Percentiles rank a stretch among this genome's conserved stretches.
Conservation (phyloP, 2,329 filamentous ascomycete species). For the Diaporthe sp. region DNA sequence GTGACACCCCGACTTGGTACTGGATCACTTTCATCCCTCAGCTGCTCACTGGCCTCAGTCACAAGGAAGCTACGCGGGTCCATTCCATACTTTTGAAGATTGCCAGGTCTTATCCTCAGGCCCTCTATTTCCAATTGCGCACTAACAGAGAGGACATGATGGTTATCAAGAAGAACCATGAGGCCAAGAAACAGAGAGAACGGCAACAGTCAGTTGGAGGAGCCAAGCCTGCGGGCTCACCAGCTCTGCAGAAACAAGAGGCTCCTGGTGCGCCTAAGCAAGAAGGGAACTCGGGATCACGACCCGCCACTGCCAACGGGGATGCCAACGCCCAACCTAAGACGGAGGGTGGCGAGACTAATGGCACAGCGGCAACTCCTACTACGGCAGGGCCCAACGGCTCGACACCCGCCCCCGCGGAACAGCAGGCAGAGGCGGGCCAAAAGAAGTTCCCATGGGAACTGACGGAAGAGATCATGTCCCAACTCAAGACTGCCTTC, state of each 20-base stretch:
- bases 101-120: constrained; percentile 94
- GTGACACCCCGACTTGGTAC: constrained; percentile 98
- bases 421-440: constrained; percentile 47
- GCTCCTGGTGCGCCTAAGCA: constrained; percentile 49
- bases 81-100: constrained; percentile 91
- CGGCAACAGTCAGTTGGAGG: constrained; percentile 60
- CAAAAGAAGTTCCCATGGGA: constrained; percentile 92
- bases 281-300: constrained; percentile 52
- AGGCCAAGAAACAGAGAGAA: constrained; percentile 73
- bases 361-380: constrained; percentile 37
- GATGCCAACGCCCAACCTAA: constrained; percentile 58
- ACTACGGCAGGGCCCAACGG: constrained; percentile 39
- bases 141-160: constrained; percentile 96
- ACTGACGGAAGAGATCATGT: constrained; percentile 94
- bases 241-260: constrained; percentile 67
- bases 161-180: constrained; percentile 90
- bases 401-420: constrained; percentile 36
- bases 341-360: constrained; percentile 56
- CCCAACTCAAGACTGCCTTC: constrained; percentile 95
- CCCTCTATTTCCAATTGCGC: constrained; percentile 93
- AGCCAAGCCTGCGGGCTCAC: constrained; percentile 60
- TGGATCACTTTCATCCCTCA: constrained; percentile 99
- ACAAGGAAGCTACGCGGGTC: constrained; percentile 90
- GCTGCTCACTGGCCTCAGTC: constrained; percentile 88
- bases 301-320: constrained; percentile 65